Evolutionary conservation across 257 asterid genomes (phyloP).

Genomic region (Solanum virginianum): DNA sequence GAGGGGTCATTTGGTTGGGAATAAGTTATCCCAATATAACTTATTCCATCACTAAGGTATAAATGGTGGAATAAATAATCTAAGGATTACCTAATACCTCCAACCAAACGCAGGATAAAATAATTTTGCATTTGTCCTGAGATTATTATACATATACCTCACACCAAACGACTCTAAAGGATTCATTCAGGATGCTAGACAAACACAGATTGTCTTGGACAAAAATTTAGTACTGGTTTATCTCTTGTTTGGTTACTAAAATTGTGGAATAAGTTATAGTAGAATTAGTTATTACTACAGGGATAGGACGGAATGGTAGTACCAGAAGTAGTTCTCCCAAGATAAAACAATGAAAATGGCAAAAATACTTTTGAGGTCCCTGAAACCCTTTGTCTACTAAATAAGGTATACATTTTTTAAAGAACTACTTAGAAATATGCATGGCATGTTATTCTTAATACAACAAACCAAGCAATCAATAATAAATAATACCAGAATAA

Average conservation of each 20-base stretch:
- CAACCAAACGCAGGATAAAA: no score
- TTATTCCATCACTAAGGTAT: no score
- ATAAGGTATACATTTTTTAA: not conserved
- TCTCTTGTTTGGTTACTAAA: not conserved
- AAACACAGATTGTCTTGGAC: not conserved
- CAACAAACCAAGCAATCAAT: not conserved
- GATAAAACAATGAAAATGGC: not conserved
- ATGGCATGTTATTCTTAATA: not conserved
- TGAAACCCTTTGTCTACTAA: not conserved
- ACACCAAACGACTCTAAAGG: not conserved
- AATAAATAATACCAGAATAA: no score
- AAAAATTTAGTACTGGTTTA: no score
- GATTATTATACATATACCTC: no score
- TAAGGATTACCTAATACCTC: no score
- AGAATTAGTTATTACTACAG: not conserved
- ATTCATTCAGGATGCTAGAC: not conserved
- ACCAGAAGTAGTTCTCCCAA: not conserved
- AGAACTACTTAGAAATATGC: not conserved
- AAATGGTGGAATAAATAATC: no score
- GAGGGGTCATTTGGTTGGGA: no score
- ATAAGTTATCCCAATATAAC: no score
- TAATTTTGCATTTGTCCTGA: no score
- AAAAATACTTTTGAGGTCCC: not conserved
- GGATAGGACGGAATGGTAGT: no score
- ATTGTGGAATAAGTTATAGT: not conserved